Base-by-base conservation (phyloP, 805 yeast genomes). In the Ogataea methanolica region DNA sequence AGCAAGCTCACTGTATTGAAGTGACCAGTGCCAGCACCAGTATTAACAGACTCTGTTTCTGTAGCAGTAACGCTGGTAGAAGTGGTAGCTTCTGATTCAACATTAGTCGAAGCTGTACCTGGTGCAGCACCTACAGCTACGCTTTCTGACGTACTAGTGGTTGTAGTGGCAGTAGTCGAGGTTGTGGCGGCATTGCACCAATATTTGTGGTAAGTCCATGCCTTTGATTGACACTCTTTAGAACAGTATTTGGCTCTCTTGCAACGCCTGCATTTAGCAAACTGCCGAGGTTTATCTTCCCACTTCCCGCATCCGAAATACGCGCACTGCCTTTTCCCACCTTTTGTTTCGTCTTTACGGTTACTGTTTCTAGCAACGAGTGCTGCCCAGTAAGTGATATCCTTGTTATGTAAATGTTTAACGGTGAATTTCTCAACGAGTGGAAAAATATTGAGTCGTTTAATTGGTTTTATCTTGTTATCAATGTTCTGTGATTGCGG, bases 301-400 rank as follows among this genome's bases (percentile, higher is more conserved):
- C 98, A 92, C 61, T 78, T 83, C 11, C 97, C 97, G 69, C 99
- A 92, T 26, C 82, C 85, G 56, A 90, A 86, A 63, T 84, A 85
- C 1, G 97, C 97, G 67, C 99, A 92, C 68, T 94, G 98, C 45
- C 98, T 76, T 31, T 92, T 85, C 1, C 97, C 97, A 16, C 92
- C 92, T 48, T 85, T 77, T 39, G 76, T 65, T 61, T 91, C 97
- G 63, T 92, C 94, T 59, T 91, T 83, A 48, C 97, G 78, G 63
- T 97, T 92, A 1, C 96, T 90, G 65, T 94, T 94, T 46, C 98
- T 75, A 91, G 94, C 94, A 36, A 91, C 89, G n/a, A 92, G 96
- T 4, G 96, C 94, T 2, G 97, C 88, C 99, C 99, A 92, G 66
- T 91, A 90, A 56, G 86, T 84, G 73, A 90, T 81, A 56, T 91